Evolutionary conservation across 1,284 basidiomycete species (phyloP), one percentile per base, ranked within the genome.

Genomic region (Cryptococcus wingfieldii): DNA sequence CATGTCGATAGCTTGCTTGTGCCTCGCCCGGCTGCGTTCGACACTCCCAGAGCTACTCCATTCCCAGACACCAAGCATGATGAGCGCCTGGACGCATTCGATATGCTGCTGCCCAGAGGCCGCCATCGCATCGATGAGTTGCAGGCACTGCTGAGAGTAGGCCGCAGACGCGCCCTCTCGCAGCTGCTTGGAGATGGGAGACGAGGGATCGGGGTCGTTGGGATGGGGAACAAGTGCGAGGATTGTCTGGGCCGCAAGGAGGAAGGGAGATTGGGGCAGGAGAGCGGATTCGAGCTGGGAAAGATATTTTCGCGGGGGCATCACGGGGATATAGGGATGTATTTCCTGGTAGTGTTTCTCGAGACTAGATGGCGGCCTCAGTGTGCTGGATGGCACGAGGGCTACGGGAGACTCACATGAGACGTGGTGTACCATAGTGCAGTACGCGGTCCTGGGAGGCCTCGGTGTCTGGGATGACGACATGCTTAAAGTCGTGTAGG

Each of bases 291-390:
- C 53, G 48, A 76, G 60, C 13, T 68, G 66, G 16, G 59, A 39
- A 44, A 72, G 58, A 57, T 70, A 66, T 38, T 67, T 59, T 12
- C 73, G 65, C 0, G 70, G 67, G 1, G 77, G 77, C 56, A 77
- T 68, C 47, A 77, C 64, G 9, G 76, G 64, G 8, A 75, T 63
- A 64, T 70, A 77, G 1, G 74, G 70, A 56, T 78, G 76, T 16
- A 77, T 69, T 31, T 77, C 75, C 41, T 68, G 69, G 61, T 77
- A 77, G 57, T 78, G 77, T 45, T 66, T 67, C 28, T 62, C 58
- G 25, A 77, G 56, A 28, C 76, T 76, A 44, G 10, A 38, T 18
- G 5, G n/a, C 25, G 16, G 23, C 23, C 23, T 23, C 23, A 23
- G 25, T 42, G 28, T 49, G 34, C 25, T 4, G 25, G n/a, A 13